Base-by-base conservation (phyloP, 2,329 filamentous ascomycete species). In the Ophiosphaerella narmari region DNA sequence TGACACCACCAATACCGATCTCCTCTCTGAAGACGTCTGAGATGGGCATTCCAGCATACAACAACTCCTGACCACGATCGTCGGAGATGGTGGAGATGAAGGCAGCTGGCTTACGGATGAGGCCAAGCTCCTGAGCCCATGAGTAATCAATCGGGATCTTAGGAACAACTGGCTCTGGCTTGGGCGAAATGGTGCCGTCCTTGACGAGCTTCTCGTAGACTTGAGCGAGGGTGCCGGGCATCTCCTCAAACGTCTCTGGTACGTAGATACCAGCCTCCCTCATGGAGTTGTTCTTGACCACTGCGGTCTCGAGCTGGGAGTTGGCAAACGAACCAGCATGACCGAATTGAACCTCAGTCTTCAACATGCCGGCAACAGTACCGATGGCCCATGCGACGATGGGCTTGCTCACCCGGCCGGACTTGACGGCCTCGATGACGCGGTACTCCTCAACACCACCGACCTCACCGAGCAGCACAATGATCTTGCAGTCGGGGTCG, bases 71-170 rank as follows among this genome's bases (percentile, higher is more conserved):
- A 62, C 94, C 94, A 91, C 94, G 94, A 82, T 99, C 94, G 75
- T 99, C 94, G 68, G 94, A 97, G 74, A 99, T 99, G 76, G 94
- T 99, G 67, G 94, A 99, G 78, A 99, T 99, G 84, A 99, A 99
- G 66, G 94, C 94, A 77, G 94, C 94, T 63, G 94, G 94, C 86
- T 99, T 99, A 82, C 94, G 93, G 83, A 99, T 94, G 67, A 99
- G 92, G 73, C 94, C 94, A 62, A 99, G 90, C 80, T 99, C 94
- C 82, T 99, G 94, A 18, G 94, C 94, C 94, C 94, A 99, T 36
- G 92, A 93, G 86, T 99, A 99, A 80, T 99, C 94, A 70, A 99
- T 95, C 72, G 94, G 94, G 75, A 99, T 99, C 89, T 99, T 99
- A 77, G 94, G 94, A 36, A 96, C 91, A 44, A 89, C 84, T 49